A percentile compares a stretch with the other conserved stretches of the same genome.
These are phyloP conservation scores for Tritrichomonas musculus DNA, from an alignment of 208 protist genomes.

Conservation along the genomic window DNA sequence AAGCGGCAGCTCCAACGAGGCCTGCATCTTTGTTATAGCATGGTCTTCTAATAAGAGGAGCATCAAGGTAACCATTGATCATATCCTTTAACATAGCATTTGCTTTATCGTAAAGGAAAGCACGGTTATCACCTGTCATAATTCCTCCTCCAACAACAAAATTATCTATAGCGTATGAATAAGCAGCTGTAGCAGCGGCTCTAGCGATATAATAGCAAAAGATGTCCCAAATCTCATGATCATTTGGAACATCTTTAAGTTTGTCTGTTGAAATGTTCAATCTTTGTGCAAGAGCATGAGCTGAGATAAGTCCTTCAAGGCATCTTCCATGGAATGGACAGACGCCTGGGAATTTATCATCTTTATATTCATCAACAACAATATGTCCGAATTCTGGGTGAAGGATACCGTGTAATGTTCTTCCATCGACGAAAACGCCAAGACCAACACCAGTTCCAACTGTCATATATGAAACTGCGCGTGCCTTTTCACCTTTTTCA, in stretches of 20 bases:
- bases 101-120: not conserved
- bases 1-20: not conserved
- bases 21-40: not conserved
- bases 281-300: slow-evolving; percentile 51
- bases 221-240: slow-evolving; percentile 52
- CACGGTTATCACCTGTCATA: not conserved
- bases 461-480: slow-evolving; percentile 56
- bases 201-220: slow-evolving; percentile 45
- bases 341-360: slow-evolving; percentile 51
- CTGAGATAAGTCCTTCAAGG: slow-evolving; percentile 58
- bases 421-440: slow-evolving; percentile 52
- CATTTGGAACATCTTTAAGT: slow-evolving; percentile 47
- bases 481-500: too few species aligned
- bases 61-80: not conserved
- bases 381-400: slow-evolving; percentile 63
- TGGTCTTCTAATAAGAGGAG: not conserved
- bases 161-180: slow-evolving; percentile 31
- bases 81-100: not conserved
- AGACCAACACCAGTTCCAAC: slow-evolving; percentile 65
- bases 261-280: slow-evolving; percentile 20
- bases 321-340: slow-evolving; percentile 62
- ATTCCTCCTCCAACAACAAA: slow-evolving; percentile 42
- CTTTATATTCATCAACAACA: not conserved
- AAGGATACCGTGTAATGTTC: slow-evolving; percentile 56
- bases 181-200: slow-evolving; percentile 7